These are phyloP conservation scores for Apiospora rasikravindrae DNA, from an alignment of 2,329 filamentous ascomycete species.

Conservation along the genomic window DNA sequence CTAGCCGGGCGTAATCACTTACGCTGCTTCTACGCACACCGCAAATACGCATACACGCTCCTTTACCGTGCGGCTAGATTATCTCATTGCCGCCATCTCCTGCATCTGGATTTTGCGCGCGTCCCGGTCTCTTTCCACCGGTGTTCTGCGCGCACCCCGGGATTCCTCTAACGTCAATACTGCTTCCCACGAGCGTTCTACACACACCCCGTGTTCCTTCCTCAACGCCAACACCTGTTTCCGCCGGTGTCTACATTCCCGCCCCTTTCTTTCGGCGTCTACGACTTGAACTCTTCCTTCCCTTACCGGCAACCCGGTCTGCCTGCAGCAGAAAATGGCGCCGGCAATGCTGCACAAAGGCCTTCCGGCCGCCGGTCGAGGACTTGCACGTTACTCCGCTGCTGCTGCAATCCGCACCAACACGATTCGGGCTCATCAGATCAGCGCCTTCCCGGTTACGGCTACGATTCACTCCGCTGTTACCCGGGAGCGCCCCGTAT, in stretches of 20 bases:
- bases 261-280: background rate
- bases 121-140: background rate
- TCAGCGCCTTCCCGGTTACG: background rate
- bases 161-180: background rate
- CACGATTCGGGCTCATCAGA: background rate
- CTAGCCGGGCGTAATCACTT: conserved; percentile 18
- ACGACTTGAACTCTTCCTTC: background rate
- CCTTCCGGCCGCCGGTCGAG: background rate
- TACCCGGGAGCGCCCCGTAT: conserved; percentile 3
- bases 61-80: background rate
- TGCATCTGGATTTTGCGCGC: conserved; percentile 1
- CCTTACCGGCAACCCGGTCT: background rate
- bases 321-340: background rate
- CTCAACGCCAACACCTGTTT: background rate
- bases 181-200: background rate
- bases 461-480: background rate
- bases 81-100: background rate
- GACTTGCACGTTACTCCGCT: background rate
- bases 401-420: background rate
- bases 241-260: background rate
- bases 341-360: background rate
- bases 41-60: conserved; percentile 23
- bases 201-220: background rate
- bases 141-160: background rate
- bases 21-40: conserved; percentile 31